phyloP scores from a whole-genome alignment of 768 basidiomycete genomes.

The Lentinula sp. region DNA sequence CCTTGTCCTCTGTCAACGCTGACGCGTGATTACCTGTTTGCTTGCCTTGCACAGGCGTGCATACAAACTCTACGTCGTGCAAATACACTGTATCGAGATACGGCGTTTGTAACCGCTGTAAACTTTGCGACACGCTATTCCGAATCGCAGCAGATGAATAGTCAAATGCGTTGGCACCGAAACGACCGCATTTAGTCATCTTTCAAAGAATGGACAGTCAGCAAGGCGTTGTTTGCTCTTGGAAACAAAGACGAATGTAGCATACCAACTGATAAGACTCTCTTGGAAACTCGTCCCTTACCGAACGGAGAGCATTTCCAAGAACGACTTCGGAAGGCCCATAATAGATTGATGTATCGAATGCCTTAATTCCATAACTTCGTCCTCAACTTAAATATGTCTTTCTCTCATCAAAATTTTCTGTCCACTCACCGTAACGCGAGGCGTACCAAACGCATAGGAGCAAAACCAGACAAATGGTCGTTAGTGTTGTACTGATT shows the following conservation, averaged over 20 bases:
- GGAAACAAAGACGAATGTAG: conserved; percentile 3
- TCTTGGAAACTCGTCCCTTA: conserved; percentile 69
- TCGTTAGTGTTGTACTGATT: conserved; percentile 59
- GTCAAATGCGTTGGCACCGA: conserved; percentile 63
- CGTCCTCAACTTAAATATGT: background rate
- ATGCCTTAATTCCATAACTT: conserved; percentile 76
- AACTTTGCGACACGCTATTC: conserved; percentile 57
- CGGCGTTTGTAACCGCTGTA: conserved; percentile 62
- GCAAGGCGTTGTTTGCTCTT: background rate
- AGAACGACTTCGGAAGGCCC: conserved; percentile 75
- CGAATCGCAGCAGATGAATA: conserved; percentile 66
- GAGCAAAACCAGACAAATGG: conserved; percentile 46
- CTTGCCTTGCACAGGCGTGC: conserved; percentile 41
- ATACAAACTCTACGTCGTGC: conserved; percentile 82
- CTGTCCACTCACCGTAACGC: conserved; percentile 58
- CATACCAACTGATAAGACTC: conserved; percentile 68
- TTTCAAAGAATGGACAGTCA: conserved; percentile 17
- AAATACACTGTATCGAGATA: conserved; percentile 80
- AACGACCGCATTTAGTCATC: conserved; percentile 88
- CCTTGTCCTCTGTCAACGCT: conserved; percentile 49
- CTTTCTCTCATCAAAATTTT: background rate
- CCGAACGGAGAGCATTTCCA: conserved; percentile 53
- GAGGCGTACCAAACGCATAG: conserved; percentile 63
- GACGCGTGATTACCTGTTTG: conserved; percentile 47
- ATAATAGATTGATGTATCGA: conserved; percentile 82